phyloP scores from a whole-genome alignment of 345 rosid species.

The Eutrema yunnanense region DNA sequence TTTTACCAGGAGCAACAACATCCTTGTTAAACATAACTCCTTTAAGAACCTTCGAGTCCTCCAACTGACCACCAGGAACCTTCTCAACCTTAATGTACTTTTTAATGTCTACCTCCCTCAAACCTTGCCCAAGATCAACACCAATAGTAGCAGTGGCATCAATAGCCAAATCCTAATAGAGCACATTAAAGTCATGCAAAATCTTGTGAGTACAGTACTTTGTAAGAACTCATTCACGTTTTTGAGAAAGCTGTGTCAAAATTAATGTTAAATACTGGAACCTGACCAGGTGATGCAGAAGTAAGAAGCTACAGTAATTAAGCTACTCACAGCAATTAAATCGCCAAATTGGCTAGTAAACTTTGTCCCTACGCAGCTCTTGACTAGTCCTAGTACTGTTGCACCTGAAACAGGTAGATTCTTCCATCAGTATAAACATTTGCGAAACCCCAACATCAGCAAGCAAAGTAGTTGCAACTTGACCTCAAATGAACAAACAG shows the following conservation, averaged over 20 bases:
- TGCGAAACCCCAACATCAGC: background rate
- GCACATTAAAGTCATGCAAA: background rate
- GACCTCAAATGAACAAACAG: background rate
- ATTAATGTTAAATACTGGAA: background rate
- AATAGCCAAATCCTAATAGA: conserved; percentile 79
- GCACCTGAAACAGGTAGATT: conserved; percentile 19
- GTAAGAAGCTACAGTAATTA: background rate
- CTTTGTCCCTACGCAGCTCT: conserved; percentile 92
- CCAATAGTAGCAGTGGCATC: conserved; percentile 81
- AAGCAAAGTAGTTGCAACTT: background rate
- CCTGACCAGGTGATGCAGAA: background rate
- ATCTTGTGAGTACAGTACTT: background rate
- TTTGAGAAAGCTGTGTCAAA: background rate
- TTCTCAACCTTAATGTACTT: conserved; percentile 92
- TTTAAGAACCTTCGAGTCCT: conserved; percentile 82
- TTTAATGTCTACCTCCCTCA: conserved; percentile 90
- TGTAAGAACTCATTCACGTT: background rate
- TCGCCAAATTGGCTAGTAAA: conserved; percentile 95
- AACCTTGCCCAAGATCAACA: conserved; percentile 92
- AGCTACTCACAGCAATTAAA: conserved; percentile 75
- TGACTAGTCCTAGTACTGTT: conserved; percentile 65
- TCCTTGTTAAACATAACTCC: conserved; percentile 97
- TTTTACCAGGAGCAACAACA: conserved; percentile 91
- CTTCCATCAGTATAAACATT: background rate
- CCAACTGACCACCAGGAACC: conserved; percentile 91